Evolutionary conservation across 768 basidiomycete genomes (phyloP), one percentile per base, ranked within the genome.

Genomic region (Sarcodon aspratus): DNA sequence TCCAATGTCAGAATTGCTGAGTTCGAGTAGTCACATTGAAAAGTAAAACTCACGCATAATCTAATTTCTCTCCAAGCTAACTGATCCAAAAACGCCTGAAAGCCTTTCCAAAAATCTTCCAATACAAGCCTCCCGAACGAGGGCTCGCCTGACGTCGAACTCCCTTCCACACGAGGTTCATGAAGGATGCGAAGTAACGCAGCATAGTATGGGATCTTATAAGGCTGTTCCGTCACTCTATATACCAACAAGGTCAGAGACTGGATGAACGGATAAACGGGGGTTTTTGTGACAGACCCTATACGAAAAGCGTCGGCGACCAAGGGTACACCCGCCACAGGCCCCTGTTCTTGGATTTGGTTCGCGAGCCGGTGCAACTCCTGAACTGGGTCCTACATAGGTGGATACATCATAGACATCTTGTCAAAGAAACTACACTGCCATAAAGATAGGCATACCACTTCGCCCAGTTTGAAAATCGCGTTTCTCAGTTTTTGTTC

Each of bases 51-150:
- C 60, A 95, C 93, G 55, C 85, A 85, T 60, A 93, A 72, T 52
- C 94, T 78, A 40, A 86, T 82, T 55, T 94, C 88, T 57, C 90
- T 75, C 95, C 94, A 97, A 48, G 86, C 80, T 27, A 92, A 68
- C 53, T 87, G 87, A 66, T 96, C 93, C 17, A 97, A 70, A 61
- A 82, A 90, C 2, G 78, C 75, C 57, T 92, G 88, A 62, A 97
- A 96, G 2, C 85, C 86, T 64, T 86, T 88, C 78, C 85, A 86
- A 50, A 93, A 84, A 59, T 98, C 92, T 54, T 93, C 85, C 15
- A 95, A 66, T 12, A 94, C 72, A 42, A 82, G 76, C 47, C 75
- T 75, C 1, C 88, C 87, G 0, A 87, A 62, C 0, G 79, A 69
- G 15, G 67, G 69, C 21, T 27, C 21, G 21, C 21, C 21, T 27